phyloP scores from a whole-genome alignment of 2,329 filamentous ascomycete genomes.

The Phialemonium atrogriseum region DNA sequence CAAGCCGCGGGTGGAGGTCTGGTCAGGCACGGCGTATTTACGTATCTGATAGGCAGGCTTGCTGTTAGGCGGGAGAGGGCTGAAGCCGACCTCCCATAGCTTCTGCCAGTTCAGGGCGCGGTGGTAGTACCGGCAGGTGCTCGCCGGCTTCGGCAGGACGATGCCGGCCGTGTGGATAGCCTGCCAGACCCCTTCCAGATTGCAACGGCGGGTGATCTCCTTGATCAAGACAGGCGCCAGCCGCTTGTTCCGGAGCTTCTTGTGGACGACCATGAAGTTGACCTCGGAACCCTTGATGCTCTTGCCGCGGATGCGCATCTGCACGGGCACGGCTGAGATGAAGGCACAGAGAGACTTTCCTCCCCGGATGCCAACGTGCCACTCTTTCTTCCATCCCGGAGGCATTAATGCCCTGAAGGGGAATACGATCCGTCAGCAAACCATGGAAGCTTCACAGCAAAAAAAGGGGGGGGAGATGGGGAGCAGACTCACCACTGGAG shows the following conservation, averaged over 20 bases:
- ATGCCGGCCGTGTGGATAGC: constrained; percentile 93
- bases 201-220: constrained; percentile 89
- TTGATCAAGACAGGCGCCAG: constrained; percentile 93
- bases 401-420: constrained; percentile 83
- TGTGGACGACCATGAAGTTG: constrained; percentile 97
- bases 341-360: constrained; percentile 85
- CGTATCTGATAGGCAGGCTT: constrained; percentile 79
- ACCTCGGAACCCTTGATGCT: constrained; percentile 78
- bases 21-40: constrained; percentile 74
- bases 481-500: constrained; percentile 64
- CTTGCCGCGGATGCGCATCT: constrained; percentile 70
- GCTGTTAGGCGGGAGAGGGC: constrained; percentile 72
- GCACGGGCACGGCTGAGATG: constrained; percentile 86
- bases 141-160: constrained; percentile 83
- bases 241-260: constrained; percentile 90
- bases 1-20: constrained; percentile 65
- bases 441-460: neutral
- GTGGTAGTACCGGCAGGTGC: constrained; percentile 92
- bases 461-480: neutral
- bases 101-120: constrained; percentile 93
- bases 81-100: constrained; percentile 90
- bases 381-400: constrained; percentile 87
- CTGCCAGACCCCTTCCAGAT: constrained; percentile 80
- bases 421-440: constrained; percentile 4
- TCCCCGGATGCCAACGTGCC: constrained; percentile 90